Conservation (phyloP, 306 rosid species). For the Casuarina equisetifolia region DNA sequence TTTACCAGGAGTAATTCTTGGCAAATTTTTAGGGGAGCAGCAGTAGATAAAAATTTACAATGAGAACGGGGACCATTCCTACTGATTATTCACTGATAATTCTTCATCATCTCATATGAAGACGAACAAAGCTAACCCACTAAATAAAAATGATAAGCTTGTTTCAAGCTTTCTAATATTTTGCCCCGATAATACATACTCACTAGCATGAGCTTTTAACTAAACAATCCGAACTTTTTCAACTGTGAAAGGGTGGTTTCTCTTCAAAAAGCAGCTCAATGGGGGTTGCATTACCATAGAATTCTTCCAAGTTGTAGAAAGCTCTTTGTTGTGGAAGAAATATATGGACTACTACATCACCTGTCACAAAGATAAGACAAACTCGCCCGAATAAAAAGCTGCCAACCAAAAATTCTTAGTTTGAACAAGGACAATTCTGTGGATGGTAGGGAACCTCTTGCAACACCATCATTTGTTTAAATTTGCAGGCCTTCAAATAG, state of each 20-base stretch:
- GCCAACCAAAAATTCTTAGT: neutral
- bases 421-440: neutral
- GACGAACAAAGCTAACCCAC: neutral
- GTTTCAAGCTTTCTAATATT: neutral
- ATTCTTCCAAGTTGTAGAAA: slow-evolving; percentile 95
- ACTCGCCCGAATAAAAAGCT: slow-evolving; percentile 7
- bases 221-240: slow-evolving; percentile 18
- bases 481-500: neutral
- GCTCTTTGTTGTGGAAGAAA: slow-evolving; percentile 87
- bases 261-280: slow-evolving; percentile 83
- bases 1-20: too few relatives aligned
- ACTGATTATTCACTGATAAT: neutral
- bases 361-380: slow-evolving; percentile 45
- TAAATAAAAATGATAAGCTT: neutral
- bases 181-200: slow-evolving; percentile 20
- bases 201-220: slow-evolving; percentile 5
- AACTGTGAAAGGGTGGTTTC: slow-evolving; percentile 62
- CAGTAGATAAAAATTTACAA: too few relatives aligned
- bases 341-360: slow-evolving; percentile 88
- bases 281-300: slow-evolving; percentile 74
- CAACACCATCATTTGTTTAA: neutral
- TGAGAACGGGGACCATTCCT: too few relatives aligned
- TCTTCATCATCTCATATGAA: neutral
- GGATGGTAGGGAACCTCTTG: neutral
- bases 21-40: too few relatives aligned